These are phyloP conservation scores for Elaeis guineensis DNA, from an alignment of 176 grass and related monocot genomes.

Conservation along the genomic window DNA sequence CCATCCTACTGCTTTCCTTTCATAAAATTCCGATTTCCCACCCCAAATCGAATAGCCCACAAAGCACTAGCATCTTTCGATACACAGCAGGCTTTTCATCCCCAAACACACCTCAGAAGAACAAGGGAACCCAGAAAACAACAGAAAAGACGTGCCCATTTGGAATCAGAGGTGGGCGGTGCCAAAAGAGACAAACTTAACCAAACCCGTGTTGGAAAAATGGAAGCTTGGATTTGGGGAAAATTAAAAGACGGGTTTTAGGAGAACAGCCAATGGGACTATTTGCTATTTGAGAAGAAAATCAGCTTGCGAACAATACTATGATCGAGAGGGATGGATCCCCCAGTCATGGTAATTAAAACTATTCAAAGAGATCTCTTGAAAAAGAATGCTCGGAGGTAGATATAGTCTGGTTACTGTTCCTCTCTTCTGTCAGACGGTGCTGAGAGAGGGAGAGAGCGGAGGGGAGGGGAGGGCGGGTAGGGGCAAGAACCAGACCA, in stretches of 20 bases:
- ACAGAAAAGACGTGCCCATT: constrained; percentile 13
- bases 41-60: constrained; percentile 18
- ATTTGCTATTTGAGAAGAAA: background rate
- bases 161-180: constrained; percentile 17
- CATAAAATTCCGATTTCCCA: background rate
- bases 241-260: constrained; percentile 16
- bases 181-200: constrained; percentile 19
- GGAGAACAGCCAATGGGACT: too few species aligned
- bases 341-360: too few species aligned
- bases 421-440: background rate
- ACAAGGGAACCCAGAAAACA: constrained; percentile 4
- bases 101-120: background rate
- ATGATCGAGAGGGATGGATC: background rate
- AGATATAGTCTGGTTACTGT: too few species aligned
- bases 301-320: background rate
- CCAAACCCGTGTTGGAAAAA: constrained; percentile 19
- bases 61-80: constrained; percentile 21
- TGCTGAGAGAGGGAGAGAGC: background rate
- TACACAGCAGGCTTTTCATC: constrained; percentile 1
- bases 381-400: too few species aligned
- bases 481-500: too few species aligned
- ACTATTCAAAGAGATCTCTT: too few species aligned
- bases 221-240: background rate
- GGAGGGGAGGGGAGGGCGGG: too few species aligned
- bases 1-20: constrained; percentile 13